Base-by-base conservation (phyloP, 1,139 yeast species). In the Pichia sp. region DNA sequence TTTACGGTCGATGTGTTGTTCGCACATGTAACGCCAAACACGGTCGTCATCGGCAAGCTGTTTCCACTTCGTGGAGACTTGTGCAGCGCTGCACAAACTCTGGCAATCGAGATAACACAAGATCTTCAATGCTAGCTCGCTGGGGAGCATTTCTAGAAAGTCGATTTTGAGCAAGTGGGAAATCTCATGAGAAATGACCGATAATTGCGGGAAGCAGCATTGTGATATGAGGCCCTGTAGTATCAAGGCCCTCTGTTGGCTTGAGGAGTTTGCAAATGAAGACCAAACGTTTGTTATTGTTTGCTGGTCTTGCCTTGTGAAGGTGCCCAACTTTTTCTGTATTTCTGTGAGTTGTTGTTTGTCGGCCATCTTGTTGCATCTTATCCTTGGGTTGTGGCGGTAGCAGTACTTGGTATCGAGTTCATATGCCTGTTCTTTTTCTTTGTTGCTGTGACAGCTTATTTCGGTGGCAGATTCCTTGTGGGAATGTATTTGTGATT, bases 11-110 rank as follows among this genome's bases (percentile, higher is more conserved):
- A 93, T 93, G 67, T 93, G 99, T 69, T 93, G 99, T 67, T 90
- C 96, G 68, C 99, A 93, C 93, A 93, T 86, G 61, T 93, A 90
- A 67, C 93, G 95, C 99, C 99, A 93, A 6, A 93, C 98, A 50
- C 95, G 73, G 64, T 93, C 98, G 66, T 91, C 97, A 68, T 93
- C 97, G 1, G 99, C 98, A 52, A 93, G 72, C 50, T 74, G 73
- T 64, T 87, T 83, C 99, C 99, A 93, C 53, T 79, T 80, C 50
- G 82, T 78, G 42, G 91, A 85, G 3, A 93, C 99, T 69, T 86
- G 95, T 0, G 98, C 96, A 0, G 98, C 97, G 60, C 82, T 83
- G 69, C 98, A 91, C 49, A 93, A 75, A 22, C 96, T 87, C 48
- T 83, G 85, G 67, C 98, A 91, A 67, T 93, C 99, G 59, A 93